Conservation (phyloP, 495 filamentous ascomycete species). For the Lasiosphaeria hispida region DNA sequence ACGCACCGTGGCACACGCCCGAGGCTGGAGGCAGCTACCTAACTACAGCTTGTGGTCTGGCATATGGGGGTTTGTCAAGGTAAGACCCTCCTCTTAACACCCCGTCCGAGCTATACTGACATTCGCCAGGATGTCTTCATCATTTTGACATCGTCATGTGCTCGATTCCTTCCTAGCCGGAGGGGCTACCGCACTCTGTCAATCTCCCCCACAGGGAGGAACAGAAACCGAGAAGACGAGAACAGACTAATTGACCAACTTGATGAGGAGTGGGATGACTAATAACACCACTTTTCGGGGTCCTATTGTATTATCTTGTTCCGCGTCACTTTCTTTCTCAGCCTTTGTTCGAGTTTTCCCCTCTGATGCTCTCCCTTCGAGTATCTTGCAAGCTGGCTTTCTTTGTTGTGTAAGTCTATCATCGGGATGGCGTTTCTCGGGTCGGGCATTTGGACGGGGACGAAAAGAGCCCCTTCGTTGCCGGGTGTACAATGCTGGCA, state of each 20-base stretch:
- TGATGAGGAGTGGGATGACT: constrained; percentile 85
- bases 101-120: constrained; percentile 3
- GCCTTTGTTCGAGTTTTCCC: no score
- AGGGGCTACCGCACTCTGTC: constrained; percentile 62
- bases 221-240: constrained; percentile 69
- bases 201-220: constrained; percentile 44
- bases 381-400: no score
- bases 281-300: constrained; percentile 2
- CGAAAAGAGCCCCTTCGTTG: no score
- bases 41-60: constrained; percentile 92
- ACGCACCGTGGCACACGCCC: constrained; percentile 87
- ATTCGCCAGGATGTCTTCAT: constrained; percentile 70
- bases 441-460: no score
- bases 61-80: constrained; percentile 78
- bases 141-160: constrained; percentile 73
- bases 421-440: no score
- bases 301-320: background rate
- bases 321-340: background rate
- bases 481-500: no score
- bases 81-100: constrained; percentile 36
- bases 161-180: constrained; percentile 60
- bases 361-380: no score
- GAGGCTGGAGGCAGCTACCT: constrained; percentile 93
- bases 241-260: constrained; percentile 94
- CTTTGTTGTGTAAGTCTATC: no score